Evolutionary conservation across 306 rosid genomes (phyloP).

Genomic region (Malus orientalis): DNA sequence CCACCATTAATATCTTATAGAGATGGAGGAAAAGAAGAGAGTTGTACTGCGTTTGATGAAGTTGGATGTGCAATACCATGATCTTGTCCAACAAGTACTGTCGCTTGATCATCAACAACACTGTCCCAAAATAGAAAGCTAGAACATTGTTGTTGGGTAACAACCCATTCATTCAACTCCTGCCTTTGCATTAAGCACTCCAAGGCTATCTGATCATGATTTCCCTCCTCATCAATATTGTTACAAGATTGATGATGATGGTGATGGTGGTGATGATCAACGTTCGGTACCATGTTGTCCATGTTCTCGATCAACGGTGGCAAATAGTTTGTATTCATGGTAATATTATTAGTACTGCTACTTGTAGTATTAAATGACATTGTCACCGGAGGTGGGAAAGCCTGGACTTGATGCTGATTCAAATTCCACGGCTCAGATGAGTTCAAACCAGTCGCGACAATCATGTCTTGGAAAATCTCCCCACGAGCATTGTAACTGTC

Average conservation of each 20-base stretch:
- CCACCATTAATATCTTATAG: conserved; percentile 34
- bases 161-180: conserved; percentile 69
- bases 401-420: conserved; percentile 47
- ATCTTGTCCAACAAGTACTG: conserved; percentile 35
- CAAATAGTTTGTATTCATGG: conserved; percentile 37
- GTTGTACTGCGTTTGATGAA: conserved; percentile 38
- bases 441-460: conserved; percentile 21
- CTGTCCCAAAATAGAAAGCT: conserved; percentile 84
- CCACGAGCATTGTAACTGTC: conserved; percentile 14
- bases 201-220: conserved; percentile 30
- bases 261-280: neutral
- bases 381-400: conserved; percentile 28
- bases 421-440: conserved; percentile 55
- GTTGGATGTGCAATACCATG: conserved; percentile 29
- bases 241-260: conserved; percentile 31
- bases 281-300: conserved; percentile 39
- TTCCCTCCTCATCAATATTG: conserved; percentile 58
- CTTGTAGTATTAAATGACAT: conserved; percentile 13
- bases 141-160: conserved; percentile 58
- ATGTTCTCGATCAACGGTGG: conserved; percentile 78
- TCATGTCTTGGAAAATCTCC: conserved; percentile 45
- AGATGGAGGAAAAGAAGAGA: conserved; percentile 65
- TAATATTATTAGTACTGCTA: neutral
- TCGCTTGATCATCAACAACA: conserved; percentile 34
- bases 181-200: conserved; percentile 59